A percentile compares a stretch with the other conserved stretches of the same genome.
phyloP scores from a whole-genome alignment of 202 grass and related monocot genomes.

The Dendrocalamus latiflorus region DNA sequence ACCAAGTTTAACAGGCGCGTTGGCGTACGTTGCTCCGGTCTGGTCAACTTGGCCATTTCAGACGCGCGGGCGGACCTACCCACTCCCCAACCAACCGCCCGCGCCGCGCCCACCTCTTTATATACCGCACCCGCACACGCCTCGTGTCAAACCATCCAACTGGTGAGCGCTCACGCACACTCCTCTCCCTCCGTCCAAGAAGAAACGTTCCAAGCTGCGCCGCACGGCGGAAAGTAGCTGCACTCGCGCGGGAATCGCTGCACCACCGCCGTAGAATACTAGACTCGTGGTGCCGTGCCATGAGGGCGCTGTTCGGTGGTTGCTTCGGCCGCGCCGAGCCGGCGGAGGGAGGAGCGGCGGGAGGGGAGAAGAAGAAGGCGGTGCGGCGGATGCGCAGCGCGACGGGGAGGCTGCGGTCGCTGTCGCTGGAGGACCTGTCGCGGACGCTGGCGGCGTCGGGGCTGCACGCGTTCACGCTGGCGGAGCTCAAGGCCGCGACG shows the following conservation, averaged over 20 bases:
- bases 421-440: constrained; percentile 54
- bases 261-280: background rate
- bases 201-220: background rate
- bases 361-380: background rate
- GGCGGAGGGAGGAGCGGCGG: background rate
- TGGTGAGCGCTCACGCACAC: background rate
- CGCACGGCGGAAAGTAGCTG: background rate
- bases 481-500: constrained; percentile 43
- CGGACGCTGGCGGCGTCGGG: constrained; percentile 41
- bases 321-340: constrained; percentile 20
- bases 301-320: constrained; percentile 25
- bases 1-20: background rate
- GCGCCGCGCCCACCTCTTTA: background rate
- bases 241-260: background rate
- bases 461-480: constrained; percentile 56
- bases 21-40: background rate
- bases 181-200: background rate
- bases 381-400: constrained; percentile 30
- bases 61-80: background rate
- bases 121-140: background rate
- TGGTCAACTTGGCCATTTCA: constrained; percentile 25
- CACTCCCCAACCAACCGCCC: no score
- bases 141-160: constrained; percentile 11
- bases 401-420: constrained; percentile 34
- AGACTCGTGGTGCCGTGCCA: background rate